Percentiles rank a stretch among this genome's conserved stretches.
phyloP scores from a whole-genome alignment of 768 basidiomycete genomes.

The Trametes elegans region DNA sequence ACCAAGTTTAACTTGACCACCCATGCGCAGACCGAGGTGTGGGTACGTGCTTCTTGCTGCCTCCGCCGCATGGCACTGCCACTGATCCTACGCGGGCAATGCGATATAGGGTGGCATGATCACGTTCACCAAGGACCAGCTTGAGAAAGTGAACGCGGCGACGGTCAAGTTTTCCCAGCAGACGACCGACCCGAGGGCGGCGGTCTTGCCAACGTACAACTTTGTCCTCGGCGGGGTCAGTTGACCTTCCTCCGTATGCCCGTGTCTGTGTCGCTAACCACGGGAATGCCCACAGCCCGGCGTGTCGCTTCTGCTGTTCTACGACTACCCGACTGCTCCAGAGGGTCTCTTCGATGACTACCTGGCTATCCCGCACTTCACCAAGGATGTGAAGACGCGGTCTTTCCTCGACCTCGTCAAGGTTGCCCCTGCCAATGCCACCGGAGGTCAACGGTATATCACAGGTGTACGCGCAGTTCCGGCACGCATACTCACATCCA shows the following conservation, averaged over 20 bases:
- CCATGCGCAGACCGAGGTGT: slow-evolving; percentile 54
- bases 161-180: slow-evolving; percentile 39
- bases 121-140: slow-evolving; percentile 22
- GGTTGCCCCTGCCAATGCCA: slow-evolving; percentile 36
- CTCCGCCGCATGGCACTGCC: neutral
- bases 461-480: neutral
- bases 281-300: slow-evolving; percentile 7
- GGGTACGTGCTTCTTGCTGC: slow-evolving; percentile 42
- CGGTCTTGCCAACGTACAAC: slow-evolving; percentile 46
- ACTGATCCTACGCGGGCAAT: no score
- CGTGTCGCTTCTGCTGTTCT: slow-evolving; percentile 46
- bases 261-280: neutral
- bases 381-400: slow-evolving; percentile 39
- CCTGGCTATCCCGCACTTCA: slow-evolving; percentile 41
- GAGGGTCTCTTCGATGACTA: slow-evolving; percentile 51
- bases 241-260: no score
- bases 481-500: neutral
- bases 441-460: slow-evolving; percentile 29
- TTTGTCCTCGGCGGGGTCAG: slow-evolving; percentile 35
- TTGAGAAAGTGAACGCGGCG: slow-evolving; percentile 33
- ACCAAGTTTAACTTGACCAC: slow-evolving; percentile 55
- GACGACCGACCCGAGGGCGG: slow-evolving; percentile 51
- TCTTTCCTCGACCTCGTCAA: slow-evolving; percentile 42
- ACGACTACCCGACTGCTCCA: slow-evolving; percentile 52
- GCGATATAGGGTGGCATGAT: slow-evolving; percentile 49